Evolutionary conservation across 2,329 filamentous ascomycete genomes (phyloP).

Genomic region (Catunica adiposa): DNA sequence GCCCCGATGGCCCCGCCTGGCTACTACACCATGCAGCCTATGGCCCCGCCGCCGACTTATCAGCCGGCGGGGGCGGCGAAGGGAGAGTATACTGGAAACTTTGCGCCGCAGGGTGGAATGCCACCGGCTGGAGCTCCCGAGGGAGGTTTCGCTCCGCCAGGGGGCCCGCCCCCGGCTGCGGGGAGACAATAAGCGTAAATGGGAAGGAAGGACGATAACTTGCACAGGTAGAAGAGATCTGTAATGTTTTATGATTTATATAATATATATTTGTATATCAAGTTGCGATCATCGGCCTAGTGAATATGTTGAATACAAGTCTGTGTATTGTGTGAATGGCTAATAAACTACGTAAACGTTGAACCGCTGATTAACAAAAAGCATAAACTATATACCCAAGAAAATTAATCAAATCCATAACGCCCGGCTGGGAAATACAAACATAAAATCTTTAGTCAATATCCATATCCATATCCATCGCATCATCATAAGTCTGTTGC

Average conservation of each 20-base stretch:
- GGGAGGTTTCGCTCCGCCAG: constrained; percentile 25
- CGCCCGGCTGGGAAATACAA: constrained; percentile 9
- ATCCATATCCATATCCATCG: constrained; percentile 14
- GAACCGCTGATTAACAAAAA: no score
- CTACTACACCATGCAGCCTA: constrained; percentile 33
- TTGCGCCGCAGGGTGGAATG: constrained; percentile 18
- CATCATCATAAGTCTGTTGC: constrained; percentile 10
- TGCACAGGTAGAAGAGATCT: no score
- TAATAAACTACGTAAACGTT: no score
- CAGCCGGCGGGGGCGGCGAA: constrained; percentile 36
- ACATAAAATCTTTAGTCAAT: constrained; percentile 4
- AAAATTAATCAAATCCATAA: not conserved
- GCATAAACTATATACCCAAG: no score
- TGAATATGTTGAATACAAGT: no score
- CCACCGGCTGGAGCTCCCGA: constrained; percentile 1
- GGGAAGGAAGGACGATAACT: not conserved
- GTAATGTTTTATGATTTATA: no score
- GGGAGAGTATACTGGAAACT: constrained; percentile 32
- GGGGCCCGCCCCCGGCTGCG: constrained; percentile 30
- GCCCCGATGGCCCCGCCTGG: constrained; percentile 20
- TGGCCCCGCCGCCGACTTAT: constrained; percentile 42
- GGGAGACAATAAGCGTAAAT: not conserved
- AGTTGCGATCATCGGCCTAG: no score
- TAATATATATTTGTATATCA: no score
- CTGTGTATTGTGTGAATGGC: no score